phyloP scores from a whole-genome alignment of 768 basidiomycete genomes.

The Trametes maxima region DNA sequence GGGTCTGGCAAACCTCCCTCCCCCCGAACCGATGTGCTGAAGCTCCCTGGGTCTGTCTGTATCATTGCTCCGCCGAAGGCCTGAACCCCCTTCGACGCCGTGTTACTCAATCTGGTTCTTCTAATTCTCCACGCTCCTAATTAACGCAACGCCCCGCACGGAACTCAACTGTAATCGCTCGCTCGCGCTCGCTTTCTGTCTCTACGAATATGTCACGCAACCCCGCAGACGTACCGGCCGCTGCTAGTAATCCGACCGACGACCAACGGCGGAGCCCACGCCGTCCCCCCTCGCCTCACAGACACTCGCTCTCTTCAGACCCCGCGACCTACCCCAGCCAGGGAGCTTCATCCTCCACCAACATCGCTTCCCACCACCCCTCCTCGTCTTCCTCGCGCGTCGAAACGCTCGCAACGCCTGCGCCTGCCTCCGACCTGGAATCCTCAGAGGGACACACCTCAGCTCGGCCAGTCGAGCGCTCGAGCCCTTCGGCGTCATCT shows the following conservation, averaged over 20 bases:
- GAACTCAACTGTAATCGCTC: conserved; percentile 24
- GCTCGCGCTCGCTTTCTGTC: conserved; percentile 20
- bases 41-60: conserved; percentile 30
- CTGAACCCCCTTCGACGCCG: conserved; percentile 30
- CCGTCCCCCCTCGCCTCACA: conserved; percentile 14
- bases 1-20: conserved; percentile 24
- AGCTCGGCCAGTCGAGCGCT: conserved; percentile 21
- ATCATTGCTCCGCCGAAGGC: conserved; percentile 31
- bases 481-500: conserved; percentile 33
- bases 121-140: conserved; percentile 25
- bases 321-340: conserved; percentile 9
- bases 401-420: conserved; percentile 9
- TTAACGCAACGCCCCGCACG: conserved; percentile 23
- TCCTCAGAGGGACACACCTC: conserved; percentile 5
- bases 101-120: conserved; percentile 26
- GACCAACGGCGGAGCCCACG: conserved; percentile 18
- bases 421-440: conserved; percentile 18
- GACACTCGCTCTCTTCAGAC: conserved; percentile 21
- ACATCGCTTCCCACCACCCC: conserved; percentile 7
- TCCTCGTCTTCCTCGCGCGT: conserved; percentile 10
- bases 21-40: conserved; percentile 29
- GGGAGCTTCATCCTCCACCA: conserved; percentile 19
- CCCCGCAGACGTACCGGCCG: conserved; percentile 22
- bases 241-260: conserved; percentile 23
- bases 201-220: conserved; percentile 27